Evolutionary conservation across 2,329 filamentous ascomycete species (phyloP), one percentile per base, ranked within the genome.

Genomic region (Pseudogymnoascus sp.): DNA sequence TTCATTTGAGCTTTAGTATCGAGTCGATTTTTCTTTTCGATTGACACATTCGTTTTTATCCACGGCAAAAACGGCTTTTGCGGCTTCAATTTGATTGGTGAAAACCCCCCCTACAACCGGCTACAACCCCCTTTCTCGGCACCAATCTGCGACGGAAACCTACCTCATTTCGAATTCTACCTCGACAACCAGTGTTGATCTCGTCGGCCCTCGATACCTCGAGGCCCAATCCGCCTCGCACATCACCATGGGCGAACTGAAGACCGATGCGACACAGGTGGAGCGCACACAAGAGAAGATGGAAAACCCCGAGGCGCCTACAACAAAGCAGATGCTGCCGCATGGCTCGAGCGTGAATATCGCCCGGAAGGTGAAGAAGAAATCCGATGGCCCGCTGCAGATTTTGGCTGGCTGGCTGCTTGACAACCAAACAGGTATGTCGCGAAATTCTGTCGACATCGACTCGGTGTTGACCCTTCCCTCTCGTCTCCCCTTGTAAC

Each of bases 381-480:
- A 54, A 54, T 9, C 29, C n/a, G 47, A 54, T 7, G 47, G 47
- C 9, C 29, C 47, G 29, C 47, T 54, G 29, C 29, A 54, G 47
- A 33, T 54, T 33, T 21, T 54, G 10, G 47, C 47, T 2, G 47
- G 47, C 47, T 54, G 47, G 47, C 47, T 54, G 47, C 47, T 54
- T 1, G 47, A 54, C 35, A 54, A 54, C 29, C 47, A 54, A 29
- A 54, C 47, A 21, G 47, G 44, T 24, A 31, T 33, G 29, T 21
- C 21, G 8, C 17, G 26, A 11, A 35, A 29, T 26, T 40, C 10
- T 31, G 15, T 21, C 31, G 31, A 60, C 15, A 54, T 11, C 17
- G 29, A 10, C 11, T 47, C 3, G 50, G 63, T 68, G 59, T 67
- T 50, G 26, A 50, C 26, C 26, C 4, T 5, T 15, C 15, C 29